A percentile compares a stretch with the other conserved stretches of the same genome.
Conservation (phyloP, 805 yeast species). For the Cyberlindnera nakhonratchasimensis region DNA sequence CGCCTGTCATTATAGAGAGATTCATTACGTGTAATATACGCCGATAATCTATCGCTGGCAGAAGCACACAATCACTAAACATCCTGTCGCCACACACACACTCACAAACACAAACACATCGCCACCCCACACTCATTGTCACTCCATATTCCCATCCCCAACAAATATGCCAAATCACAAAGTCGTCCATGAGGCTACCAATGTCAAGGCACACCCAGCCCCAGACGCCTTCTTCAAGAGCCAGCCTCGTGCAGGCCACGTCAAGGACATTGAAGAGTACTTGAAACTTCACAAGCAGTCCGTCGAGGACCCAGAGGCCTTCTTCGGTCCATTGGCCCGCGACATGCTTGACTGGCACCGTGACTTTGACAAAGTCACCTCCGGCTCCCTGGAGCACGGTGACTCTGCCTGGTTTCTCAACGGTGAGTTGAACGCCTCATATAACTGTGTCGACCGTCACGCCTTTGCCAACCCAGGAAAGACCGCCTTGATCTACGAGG, state of each 20-base stretch:
- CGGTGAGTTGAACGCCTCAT: constrained; percentile 76
- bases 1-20: no score
- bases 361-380: constrained; percentile 69
- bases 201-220: constrained; percentile 29
- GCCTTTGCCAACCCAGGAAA: constrained; percentile 69
- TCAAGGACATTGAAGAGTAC: constrained; percentile 56
- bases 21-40: no score
- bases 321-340: constrained; percentile 77
- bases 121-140: not conserved
- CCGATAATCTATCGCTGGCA: no score
- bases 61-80: no score
- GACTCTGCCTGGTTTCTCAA: constrained; percentile 72
- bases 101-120: not conserved
- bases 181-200: constrained; percentile 39
- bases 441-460: constrained; percentile 80
- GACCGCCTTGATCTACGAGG: constrained; percentile 75
- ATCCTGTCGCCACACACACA: not conserved
- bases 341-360: constrained; percentile 77
- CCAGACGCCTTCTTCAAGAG: constrained; percentile 39
- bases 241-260: constrained; percentile 24
- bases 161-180: constrained; percentile 25
- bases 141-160: constrained; percentile 1
- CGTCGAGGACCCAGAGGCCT: constrained; percentile 73
- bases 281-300: constrained; percentile 70
- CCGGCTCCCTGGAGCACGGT: constrained; percentile 45